Evolutionary conservation across 164 flowering plant species (phyloP).

Genomic region (Kalanchoe fedtschenkoi): DNA sequence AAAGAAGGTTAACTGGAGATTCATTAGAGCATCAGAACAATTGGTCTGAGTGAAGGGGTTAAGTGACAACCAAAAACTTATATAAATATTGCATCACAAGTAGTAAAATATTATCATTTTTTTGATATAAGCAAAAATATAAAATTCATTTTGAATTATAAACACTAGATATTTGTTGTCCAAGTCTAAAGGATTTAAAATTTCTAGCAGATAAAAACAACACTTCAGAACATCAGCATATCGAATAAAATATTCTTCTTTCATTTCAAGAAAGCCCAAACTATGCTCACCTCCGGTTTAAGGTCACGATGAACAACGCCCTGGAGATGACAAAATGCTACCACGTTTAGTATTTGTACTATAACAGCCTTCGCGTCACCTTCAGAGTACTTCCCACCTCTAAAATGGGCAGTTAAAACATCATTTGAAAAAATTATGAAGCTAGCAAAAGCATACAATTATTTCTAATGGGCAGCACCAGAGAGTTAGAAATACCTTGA

Average conservation of each 20-base stretch:
- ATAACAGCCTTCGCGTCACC: constrained; percentile 85
- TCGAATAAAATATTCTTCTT: not conserved
- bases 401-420: constrained; percentile 11
- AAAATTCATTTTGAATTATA: not conserved
- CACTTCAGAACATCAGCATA: not conserved
- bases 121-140: not conserved
- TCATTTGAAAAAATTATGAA: not conserved
- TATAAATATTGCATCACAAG: not conserved
- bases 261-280: not conserved
- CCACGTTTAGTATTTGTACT: constrained; percentile 70
- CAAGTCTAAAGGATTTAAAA: not conserved
- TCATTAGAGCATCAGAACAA: not conserved
- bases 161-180: not conserved
- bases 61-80: not conserved
- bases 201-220: not conserved
- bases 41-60: not conserved
- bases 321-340: constrained; percentile 87
- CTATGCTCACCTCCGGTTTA: constrained; percentile 74
- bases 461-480: not conserved
- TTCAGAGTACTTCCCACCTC: constrained; percentile 93
- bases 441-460: not conserved
- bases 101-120: not conserved
- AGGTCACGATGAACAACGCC: constrained; percentile 97
- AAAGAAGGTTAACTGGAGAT: not conserved
- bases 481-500: constrained; percentile 44